Base-by-base conservation (phyloP, 495 filamentous ascomycete genomes). In the Penicillium cosmopolitanum region DNA sequence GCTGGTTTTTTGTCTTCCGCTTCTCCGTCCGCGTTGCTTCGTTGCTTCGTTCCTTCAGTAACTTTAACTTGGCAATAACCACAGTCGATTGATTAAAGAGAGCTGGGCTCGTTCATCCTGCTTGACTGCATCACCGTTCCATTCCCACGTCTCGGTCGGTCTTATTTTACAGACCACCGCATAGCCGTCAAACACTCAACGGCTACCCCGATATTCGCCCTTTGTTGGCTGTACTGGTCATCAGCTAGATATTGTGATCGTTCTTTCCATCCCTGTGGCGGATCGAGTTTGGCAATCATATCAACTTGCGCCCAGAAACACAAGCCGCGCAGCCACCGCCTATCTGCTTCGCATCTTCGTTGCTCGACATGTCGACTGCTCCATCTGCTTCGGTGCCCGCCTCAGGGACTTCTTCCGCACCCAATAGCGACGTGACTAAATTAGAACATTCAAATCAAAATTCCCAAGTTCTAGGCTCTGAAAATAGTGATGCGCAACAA, bases 1-100 rank as follows among this genome's bases (percentile, higher is more conserved):
- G 64, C 64, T 56, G 28, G 18, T 5, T 51, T 56, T 56, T 52
- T 33, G 18, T 51, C 60, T 64, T 55, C 61, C 55, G 47, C 53
- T 58, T 52, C 42, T 60, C 53, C 47, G 38, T 47, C 46, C 43
- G 35, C 51, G 28, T 19, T 40, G n/a, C 16, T 23, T 23, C 23
- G 23, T 23, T 42, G 36, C 56, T 18, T 58, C 40, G 6, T 31
- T 31, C 6, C 16, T 7, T 54, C 18, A 54, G 1, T 21, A 46
- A 46, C 16, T n/a, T 19, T 21, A 46, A 46, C 16, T n/a, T 19
- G 16, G 15, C 36, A 46, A 46, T 46, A 28, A 48, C 21, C 46
- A 40, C 46, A 13, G 9, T 12, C 46, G 4, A 48, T 28, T 28
- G 46, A 48, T 15, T 48, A 13, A 23, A 28, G 46, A 28, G 46